Evolutionary conservation across 441 rosid species (phyloP), one percentile per base, ranked within the genome.

Genomic region (Dalechampia spathulata): DNA sequence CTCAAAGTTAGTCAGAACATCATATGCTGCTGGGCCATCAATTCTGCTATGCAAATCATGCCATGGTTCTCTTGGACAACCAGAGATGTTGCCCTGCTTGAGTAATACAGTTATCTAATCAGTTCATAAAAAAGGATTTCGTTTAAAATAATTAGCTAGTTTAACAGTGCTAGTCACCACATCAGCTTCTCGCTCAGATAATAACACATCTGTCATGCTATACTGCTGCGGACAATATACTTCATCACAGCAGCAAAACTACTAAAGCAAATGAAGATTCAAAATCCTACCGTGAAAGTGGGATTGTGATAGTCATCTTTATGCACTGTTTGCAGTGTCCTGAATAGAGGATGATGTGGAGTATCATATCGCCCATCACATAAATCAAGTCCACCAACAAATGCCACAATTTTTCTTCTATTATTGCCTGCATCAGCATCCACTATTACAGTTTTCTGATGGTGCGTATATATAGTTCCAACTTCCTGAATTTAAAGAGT

Each of bases 1-100:
- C 79, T 94, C 89, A 62, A 94, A 94, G 72, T 90, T 94, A 34
- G 80, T 75, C 49, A 94, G 72, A 26, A 87, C 86, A 66, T 94
- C 99, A 72, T 90, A 94, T 15, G 99, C 98, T 42, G 98, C 96
- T 8, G 99, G 96, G 54, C 99, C 98, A 76, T 90, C 96, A 60
- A 90, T 86, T 78, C 57, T 84, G 53, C 83, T 47, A 71, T 94
- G 99, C 73, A 94, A 49, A 68, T 94, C 99, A 74, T 94, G 98
- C 96, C 99, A 94, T 40, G 98, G 90, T 68, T 90, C 94, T 72
- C 98, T 80, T 45, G 95, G 96, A 62, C 94, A 79, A 57, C 92
- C 90, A 27, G 67, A 60, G 48, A 69, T 60, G 63, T 49, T 74
- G 54, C 83, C 88, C 97, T 90, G 71, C 49, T 53, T 66, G 58